phyloP scores from a whole-genome alignment of 768 basidiomycete species.

The Mycena amicta region DNA sequence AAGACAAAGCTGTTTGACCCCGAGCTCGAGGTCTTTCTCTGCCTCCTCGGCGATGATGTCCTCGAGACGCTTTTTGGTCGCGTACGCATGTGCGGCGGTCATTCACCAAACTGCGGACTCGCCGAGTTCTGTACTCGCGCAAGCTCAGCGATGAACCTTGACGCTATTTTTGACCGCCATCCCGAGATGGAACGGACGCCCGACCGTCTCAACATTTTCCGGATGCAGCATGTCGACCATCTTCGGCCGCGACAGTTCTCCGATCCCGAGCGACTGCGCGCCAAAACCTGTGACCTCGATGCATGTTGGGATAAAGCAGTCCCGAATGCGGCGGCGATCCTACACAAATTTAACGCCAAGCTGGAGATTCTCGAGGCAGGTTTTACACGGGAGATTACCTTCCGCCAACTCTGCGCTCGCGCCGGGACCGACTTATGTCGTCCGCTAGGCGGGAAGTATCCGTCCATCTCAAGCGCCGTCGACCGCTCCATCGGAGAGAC shows the following conservation, averaged over 20 bases:
- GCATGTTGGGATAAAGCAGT: neutral
- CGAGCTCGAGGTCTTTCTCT: constrained; percentile 1
- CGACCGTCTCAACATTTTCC: constrained; percentile 7
- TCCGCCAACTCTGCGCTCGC: neutral
- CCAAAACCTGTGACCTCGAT: constrained; percentile 1
- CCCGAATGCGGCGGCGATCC: neutral
- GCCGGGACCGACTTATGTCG: constrained; percentile 9
- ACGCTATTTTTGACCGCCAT: constrained; percentile 6
- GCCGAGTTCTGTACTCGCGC: constrained; percentile 6
- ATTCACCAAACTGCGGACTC: constrained; percentile 11
- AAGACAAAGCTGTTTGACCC: constrained; percentile 12
- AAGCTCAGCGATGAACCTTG: constrained; percentile 7
- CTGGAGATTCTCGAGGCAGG: no score
- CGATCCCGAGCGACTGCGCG: constrained; percentile 1
- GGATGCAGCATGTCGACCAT: constrained; percentile 15
- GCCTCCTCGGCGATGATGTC: constrained; percentile 13
- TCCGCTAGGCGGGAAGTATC: constrained; percentile 12
- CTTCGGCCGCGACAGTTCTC: neutral
- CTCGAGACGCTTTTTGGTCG: constrained; percentile 20
- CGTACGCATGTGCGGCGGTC: constrained; percentile 6
- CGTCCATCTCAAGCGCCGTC: constrained; percentile 6
- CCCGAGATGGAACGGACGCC: constrained; percentile 7
- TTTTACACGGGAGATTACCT: neutral
- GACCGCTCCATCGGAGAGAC: constrained; percentile 9
- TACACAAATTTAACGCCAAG: neutral